Evolutionary conservation across 1,139 yeast genomes (phyloP), one percentile per base, ranked within the genome.

Genomic region (Geotrichum phurueaensis): DNA sequence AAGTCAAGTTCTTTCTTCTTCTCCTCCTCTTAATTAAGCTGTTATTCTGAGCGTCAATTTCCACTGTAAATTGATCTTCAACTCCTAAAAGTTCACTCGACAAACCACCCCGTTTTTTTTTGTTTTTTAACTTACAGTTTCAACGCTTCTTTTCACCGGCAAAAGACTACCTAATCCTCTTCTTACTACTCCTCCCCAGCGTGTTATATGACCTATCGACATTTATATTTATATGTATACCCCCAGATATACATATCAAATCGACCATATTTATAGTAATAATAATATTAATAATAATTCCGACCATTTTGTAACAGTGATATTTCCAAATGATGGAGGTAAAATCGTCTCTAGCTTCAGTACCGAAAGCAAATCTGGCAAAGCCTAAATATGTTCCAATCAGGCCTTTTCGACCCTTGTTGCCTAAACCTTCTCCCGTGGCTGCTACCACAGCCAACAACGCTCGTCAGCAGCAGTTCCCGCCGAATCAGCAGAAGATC

Each of bases 391-490:
- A 66, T 62, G 75, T 73, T 22, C 74, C 76, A 31, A 71, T 73
- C 58, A 66, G 75, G 51, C 76, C 76, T 10, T 70, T 72, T 59
- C 68, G 77, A 25, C 76, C 76, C 31, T 62, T 74, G 58, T 66
- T 74, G 57, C 76, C 76, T 39, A 73, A 73, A 59, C 75, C 53
- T 50, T 23, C 53, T 23, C 23, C 53, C 1, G 22, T 31, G 13
- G 53, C 33, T 27, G 29, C 23, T 13, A 43, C 47, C 59, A 15
- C 20, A 18, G 39, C 23, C 20, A 15, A 48, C 20, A 22, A 4
- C 9, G n/a, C 15, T 27, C 53, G 49, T 33, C 18, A 51, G 31
- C 36, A 9, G 13, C 50, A 27, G 25, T 33, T 25, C 45, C 51
- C 12, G 48, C 53, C n/a, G 48, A 6, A 15, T 23, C 58, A 18